Base-by-base conservation (phyloP, 768 basidiomycete genomes). In the Mycena capillaripes region DNA sequence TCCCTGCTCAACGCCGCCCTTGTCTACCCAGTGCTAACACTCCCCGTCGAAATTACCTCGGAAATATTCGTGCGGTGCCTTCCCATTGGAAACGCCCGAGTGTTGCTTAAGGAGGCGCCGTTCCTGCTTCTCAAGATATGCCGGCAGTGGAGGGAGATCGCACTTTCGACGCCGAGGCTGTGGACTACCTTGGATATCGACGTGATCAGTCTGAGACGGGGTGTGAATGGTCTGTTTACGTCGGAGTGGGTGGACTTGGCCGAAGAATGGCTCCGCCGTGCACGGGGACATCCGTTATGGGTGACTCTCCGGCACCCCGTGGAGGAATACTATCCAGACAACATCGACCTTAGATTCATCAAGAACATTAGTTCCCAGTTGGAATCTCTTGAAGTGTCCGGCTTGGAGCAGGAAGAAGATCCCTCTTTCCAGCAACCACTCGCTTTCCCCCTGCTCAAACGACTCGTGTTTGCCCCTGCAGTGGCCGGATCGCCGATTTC, bases 71-170 rank as follows among this genome's bases (percentile, higher is more conserved):
- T 53, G 14, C 32, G 55, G 1, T 56, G 52, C 42, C 61, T 62
- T 25, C 44, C 27, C 16, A 2, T 30, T 16, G 11, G 4, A 46
- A 30, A 12, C n/a, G n/a, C 30, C 21, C n/a, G 29, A 48, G 11
- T 27, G 6, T 4, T 17, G n/a, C 30, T 32, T 1, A 25, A 25
- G 12, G 38, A 57, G 5, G 58, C 68, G 17, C 68, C 69, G 19
- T 30, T 66, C n/a, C 8, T 66, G 2, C 68, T 69, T 8, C 32
- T 60, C 25, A 17, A 42, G 3, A 30, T 72, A 40, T 72, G 71
- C 56, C 32, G 44, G 21, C 21, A 4, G 4, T 72, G 71, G 71
- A 62, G 66, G 30, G 46, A 66, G 14, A 62, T 67, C 30, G 66
- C 71, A 8, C 63, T 71, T 4, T 50, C 63, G 3, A 71, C 64